Evolutionary conservation across 2,329 filamentous ascomycete genomes (phyloP).

Genomic region (Fusarium buxicola): DNA sequence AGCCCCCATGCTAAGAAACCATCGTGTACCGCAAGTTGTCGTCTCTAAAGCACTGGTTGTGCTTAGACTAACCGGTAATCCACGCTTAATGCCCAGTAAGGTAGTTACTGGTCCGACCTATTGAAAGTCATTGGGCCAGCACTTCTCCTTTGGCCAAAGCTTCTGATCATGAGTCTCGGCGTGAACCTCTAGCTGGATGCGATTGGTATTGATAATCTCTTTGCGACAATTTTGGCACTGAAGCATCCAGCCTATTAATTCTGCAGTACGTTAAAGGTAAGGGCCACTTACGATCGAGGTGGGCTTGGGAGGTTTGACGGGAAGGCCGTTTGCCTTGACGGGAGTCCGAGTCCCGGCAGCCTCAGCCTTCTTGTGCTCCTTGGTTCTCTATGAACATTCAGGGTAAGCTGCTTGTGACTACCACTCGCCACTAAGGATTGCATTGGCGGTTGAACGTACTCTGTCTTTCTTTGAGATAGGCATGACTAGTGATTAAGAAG

Average conservation of each 20-base stretch:
- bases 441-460: constrained; percentile 5
- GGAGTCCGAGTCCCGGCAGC: constrained; percentile 64
- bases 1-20: no score
- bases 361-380: constrained; percentile 67
- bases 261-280: neutral
- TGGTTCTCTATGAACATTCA: constrained; percentile 54
- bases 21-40: neutral
- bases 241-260: neutral
- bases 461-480: constrained; percentile 48
- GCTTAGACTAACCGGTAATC: no score
- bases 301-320: constrained; percentile 64
- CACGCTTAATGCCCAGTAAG: neutral
- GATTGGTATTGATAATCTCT: constrained; percentile 64
- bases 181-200: constrained; percentile 64
- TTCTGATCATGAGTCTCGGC: constrained; percentile 62
- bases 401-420: neutral
- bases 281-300: constrained; percentile 41
- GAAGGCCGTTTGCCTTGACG: constrained; percentile 66
- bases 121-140: constrained; percentile 64
- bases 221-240: constrained; percentile 64
- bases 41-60: neutral
- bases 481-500: constrained; percentile 23
- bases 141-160: constrained; percentile 68
- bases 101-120: neutral
- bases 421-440: no score